phyloP scores from a whole-genome alignment of 768 basidiomycete species.

The Rhizopogon roseolus region DNA sequence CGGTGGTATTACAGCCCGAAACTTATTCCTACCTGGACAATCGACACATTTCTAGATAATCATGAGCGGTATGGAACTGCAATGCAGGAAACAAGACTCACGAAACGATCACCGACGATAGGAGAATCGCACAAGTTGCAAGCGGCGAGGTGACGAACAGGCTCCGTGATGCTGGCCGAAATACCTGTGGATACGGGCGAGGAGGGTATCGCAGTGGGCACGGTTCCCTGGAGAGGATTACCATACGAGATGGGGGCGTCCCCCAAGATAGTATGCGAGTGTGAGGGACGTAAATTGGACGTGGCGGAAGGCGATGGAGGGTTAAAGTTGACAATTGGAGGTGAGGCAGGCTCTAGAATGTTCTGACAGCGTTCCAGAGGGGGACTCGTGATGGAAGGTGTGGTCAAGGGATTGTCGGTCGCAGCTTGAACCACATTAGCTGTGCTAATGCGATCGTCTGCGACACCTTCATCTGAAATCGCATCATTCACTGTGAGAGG shows the following conservation, averaged over 20 bases:
- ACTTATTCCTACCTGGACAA: constrained; percentile 45
- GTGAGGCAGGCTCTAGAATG: not conserved
- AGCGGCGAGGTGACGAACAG: constrained; percentile 53
- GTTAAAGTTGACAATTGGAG: too few relatives aligned
- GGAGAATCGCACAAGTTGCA: constrained; percentile 77
- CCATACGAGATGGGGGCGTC: not conserved
- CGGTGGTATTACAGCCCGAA: not conserved
- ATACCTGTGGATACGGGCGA: not conserved
- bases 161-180: constrained; percentile 1
- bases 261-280: constrained; percentile 1
- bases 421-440: not conserved
- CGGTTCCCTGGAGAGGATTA: not conserved
- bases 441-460: not conserved
- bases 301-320: not conserved
- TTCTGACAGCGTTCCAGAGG: not conserved
- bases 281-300: not conserved
- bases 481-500: constrained; percentile 1
- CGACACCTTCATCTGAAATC: not conserved
- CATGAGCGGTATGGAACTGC: constrained; percentile 1
- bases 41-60: constrained; percentile 65
- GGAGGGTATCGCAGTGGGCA: constrained; percentile 1
- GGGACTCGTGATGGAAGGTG: not conserved
- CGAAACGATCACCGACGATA: constrained; percentile 70
- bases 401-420: not conserved
- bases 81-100: constrained; percentile 31